Percentiles rank a stretch among this genome's conserved stretches.
phyloP scores from a whole-genome alignment of 257 asterid genomes.

The Solanum paucissectum region DNA sequence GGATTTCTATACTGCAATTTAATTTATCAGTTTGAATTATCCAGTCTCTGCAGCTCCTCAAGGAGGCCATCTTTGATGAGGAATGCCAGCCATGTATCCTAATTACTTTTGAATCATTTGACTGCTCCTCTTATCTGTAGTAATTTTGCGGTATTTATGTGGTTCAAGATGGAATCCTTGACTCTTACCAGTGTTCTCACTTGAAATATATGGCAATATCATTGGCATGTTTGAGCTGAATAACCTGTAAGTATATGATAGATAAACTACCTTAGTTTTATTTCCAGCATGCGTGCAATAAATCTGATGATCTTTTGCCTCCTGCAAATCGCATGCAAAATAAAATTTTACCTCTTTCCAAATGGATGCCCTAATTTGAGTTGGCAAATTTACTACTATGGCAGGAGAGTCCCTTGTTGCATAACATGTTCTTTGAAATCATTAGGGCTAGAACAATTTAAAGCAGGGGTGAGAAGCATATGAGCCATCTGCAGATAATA shows the following conservation, averaged over 20 bases:
- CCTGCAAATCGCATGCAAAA: background rate
- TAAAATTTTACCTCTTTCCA: background rate
- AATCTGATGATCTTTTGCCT: background rate
- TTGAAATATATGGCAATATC: slow-evolving; percentile 80
- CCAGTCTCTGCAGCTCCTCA: slow-evolving; percentile 85
- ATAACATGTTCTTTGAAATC: background rate
- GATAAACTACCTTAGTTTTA: background rate
- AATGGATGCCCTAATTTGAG: background rate
- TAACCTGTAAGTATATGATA: slow-evolving; percentile 66
- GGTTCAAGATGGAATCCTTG: slow-evolving; percentile 33
- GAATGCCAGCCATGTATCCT: slow-evolving; percentile 94
- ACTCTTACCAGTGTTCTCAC: slow-evolving; percentile 64
- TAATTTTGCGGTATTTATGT: background rate
- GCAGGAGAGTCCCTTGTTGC: background rate
- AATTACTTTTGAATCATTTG: slow-evolving; percentile 7
- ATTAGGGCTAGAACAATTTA: background rate
- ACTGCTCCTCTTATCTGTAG: background rate
- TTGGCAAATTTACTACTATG: background rate
- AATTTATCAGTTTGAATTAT: slow-evolving; percentile 18
- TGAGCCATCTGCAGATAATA: background rate
- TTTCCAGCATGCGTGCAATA: background rate
- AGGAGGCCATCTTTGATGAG: slow-evolving; percentile 65
- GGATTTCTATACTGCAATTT: background rate
- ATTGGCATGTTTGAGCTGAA: slow-evolving; percentile 98
- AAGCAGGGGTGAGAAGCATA: background rate